Base-by-base conservation (phyloP, 495 filamentous ascomycete species). In the Penicillium desertorum region DNA sequence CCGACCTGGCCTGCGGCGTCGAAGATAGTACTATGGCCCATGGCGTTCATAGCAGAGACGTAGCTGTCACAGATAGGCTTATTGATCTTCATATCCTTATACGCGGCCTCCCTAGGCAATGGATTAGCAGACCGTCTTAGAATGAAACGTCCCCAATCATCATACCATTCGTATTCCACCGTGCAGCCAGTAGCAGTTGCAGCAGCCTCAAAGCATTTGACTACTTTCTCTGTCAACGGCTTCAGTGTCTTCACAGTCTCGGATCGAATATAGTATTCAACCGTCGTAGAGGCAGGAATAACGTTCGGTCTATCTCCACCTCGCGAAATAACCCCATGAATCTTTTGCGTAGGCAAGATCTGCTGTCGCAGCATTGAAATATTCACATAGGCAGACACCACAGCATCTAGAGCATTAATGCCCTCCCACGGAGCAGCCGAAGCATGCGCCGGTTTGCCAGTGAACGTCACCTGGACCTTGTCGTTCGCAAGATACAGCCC, bases 371-470 rank as follows among this genome's bases (percentile, higher is more conserved):
- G 72, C 23, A 83, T 78, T 0, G 81, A 81, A 11, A 87, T 70
- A 49, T 77, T 79, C 43, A 84, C 84, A 66, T 87, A 89, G 0
- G 81, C 78, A 1, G 76, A 75, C 5, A 87, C 77, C 7, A 87
- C 72, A 0, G 84, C 86, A 60, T 88, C 86, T 1, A 88, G 75
- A 0, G 85, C 85, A 61, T 89, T 89, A 48, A 87, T 72, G 0
- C 84, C 84, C 25, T 81, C 70, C 84, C 85, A 87, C 0, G 85
- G 86, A 12, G 75, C 76, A 5, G 79, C 80, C 2, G 83, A 84
- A 0, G 84, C 81, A 59, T 85, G 81, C 0, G 81, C 73, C 12
- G 81, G 74, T 17, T 76, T 74, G 0, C 81, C 82, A 0, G 68
- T 76, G 51, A 79, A 76, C 0, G 60, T 71, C 1, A 72, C 70